Base-by-base conservation (phyloP, 805 yeast species). In the Candida tallmaniae region DNA sequence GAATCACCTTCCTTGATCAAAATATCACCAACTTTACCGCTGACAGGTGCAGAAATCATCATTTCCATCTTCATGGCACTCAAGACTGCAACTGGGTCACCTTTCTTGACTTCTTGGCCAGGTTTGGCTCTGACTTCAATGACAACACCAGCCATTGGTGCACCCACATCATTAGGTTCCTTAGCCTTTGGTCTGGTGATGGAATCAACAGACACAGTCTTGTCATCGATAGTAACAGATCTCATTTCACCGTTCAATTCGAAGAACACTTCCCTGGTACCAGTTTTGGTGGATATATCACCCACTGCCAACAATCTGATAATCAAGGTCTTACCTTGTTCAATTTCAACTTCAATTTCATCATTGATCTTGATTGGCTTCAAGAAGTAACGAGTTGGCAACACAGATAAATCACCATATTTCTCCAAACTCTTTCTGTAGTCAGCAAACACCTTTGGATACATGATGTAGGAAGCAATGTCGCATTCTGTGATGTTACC, bases 1-100 rank as follows among this genome's bases (percentile, higher is more conserved):
- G 90, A 81, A 54, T 93, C 98, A 50, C 96, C 95, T 57, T 86
- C 94, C 62, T 80, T 80, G 45, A 87, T 83, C 31, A 73, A 60
- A 14, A 93, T 74, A 15, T 82, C 86, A 31, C 82, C 80, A 42
- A 93, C 78, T 56, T 74, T 77, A 60, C 98, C 99, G 39, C 81
- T 73, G 40, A 78, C 83, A 36, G 95, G 95, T 15, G 98, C 90
- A 58, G 87, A 77, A 51, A 90, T 89, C 34, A 93, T 95, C 97
- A 93, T 93, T 71, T 93, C 98, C 98, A 90, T 90, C 78, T 90
- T 90, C 98, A 90, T 90, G 45, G 98, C 98, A 58, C 90, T 79
- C 57, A 90, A 74, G 17, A 90, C 95, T 42, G 95, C 94, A 45
- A 90, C 62, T 22, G 96, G 89, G 58, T 90, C 95, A 47, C 98